phyloP scores from a whole-genome alignment of 805 yeast genomes.

The Maudiozyma saulgeensis region DNA sequence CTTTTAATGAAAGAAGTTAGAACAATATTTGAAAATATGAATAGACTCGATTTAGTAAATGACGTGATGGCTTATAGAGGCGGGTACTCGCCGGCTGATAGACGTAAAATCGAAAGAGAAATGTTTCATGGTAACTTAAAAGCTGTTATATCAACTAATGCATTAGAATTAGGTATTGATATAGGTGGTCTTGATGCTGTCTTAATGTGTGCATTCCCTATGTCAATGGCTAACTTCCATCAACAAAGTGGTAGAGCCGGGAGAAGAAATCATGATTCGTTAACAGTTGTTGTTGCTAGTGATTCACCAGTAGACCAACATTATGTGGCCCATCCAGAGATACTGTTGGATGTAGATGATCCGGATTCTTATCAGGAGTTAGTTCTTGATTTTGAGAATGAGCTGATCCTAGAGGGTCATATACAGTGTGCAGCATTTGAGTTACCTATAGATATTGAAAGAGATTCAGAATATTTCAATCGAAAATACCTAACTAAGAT shows the following conservation, averaged over 20 bases:
- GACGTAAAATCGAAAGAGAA: conserved; percentile 78
- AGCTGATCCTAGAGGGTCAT: conserved; percentile 66
- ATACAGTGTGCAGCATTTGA: conserved; percentile 93
- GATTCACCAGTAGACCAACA: conserved; percentile 80
- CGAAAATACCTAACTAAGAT: conserved; percentile 25
- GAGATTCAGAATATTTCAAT: conserved; percentile 50
- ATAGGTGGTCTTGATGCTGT: conserved; percentile 90
- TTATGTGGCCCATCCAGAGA: conserved; percentile 48
- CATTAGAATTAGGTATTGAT: conserved; percentile 91
- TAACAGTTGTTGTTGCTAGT: conserved; percentile 78
- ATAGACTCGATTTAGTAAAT: conserved; percentile 38
- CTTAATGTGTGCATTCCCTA: conserved; percentile 85
- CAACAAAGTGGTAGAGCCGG: conserved; percentile 99
- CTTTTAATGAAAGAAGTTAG: conserved; percentile 76
- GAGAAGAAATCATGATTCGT: conserved; percentile 71
- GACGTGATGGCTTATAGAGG: conserved; percentile 91
- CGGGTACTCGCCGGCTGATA: conserved; percentile 79
- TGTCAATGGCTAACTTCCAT: conserved; percentile 74
- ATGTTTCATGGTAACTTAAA: conserved; percentile 81
- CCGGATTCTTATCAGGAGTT: conserved; percentile 56
- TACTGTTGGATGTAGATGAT: conserved; percentile 21
- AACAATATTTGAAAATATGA: conserved; percentile 36
- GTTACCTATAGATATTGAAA: conserved; percentile 46
- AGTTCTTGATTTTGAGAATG: conserved; percentile 51
- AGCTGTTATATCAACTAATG: conserved; percentile 91